Conservation (phyloP, 306 rosid species). For the Inga laurina region DNA sequence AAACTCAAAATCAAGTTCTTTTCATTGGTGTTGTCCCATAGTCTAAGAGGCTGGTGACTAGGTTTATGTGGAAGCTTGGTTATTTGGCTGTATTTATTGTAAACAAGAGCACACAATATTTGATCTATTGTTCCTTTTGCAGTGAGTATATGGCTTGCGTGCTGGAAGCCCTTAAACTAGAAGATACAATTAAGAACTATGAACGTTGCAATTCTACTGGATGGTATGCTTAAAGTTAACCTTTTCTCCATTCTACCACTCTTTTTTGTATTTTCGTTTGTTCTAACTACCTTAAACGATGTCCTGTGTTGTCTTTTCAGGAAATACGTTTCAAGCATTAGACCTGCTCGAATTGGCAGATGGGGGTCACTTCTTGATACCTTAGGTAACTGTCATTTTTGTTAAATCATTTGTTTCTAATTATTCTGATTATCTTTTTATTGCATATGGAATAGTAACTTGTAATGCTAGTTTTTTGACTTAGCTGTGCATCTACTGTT, state of each 20-base stretch:
- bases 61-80: conserved; percentile 11
- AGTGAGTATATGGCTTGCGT: conserved; percentile 87
- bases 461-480: background rate
- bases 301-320: conserved; percentile 47
- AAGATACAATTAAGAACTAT: conserved; percentile 75
- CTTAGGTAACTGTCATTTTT: conserved; percentile 54
- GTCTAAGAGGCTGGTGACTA: conserved; percentile 21
- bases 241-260: background rate
- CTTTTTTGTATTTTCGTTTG: background rate
- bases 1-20: conserved; percentile 11
- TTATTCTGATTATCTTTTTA: background rate
- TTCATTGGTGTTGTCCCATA: conserved; percentile 15
- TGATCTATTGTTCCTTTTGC: conserved; percentile 46
- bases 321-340: conserved; percentile 83
- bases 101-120: conserved; percentile 13
- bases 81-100: conserved; percentile 20
- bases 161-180: conserved; percentile 83
- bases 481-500: conserved; percentile 4
- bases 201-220: conserved; percentile 78
- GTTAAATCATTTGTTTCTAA: conserved; percentile 17
- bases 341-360: conserved; percentile 67
- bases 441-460: conserved; percentile 1
- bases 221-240: conserved; percentile 62
- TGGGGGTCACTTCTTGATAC: conserved; percentile 64
- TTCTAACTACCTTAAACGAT: background rate